These are phyloP conservation scores for Tetradesmus lagerheimii DNA, from an alignment of 139 green algal species.

Conservation along the genomic window DNA sequence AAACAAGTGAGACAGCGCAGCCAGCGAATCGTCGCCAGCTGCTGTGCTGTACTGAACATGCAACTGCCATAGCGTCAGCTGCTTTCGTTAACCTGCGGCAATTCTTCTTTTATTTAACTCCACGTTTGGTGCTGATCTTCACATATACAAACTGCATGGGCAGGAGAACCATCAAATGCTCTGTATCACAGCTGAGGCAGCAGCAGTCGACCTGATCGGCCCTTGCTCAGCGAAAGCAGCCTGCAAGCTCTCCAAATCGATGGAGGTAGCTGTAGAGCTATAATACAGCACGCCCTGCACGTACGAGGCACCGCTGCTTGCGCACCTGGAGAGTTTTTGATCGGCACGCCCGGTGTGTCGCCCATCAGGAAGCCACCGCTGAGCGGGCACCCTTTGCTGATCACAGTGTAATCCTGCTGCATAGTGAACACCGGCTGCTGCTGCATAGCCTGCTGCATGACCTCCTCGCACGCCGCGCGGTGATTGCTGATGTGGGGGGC, in stretches of 20 bases:
- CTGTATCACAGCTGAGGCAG: background rate
- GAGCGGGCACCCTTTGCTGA: background rate
- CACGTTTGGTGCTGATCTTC: too few relatives aligned
- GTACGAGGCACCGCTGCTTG: background rate
- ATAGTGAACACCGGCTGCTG: slow-evolving; percentile 65
- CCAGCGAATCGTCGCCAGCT: too few relatives aligned
- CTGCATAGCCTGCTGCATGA: slow-evolving; percentile 47
- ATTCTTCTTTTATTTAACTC: too few relatives aligned
- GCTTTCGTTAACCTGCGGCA: too few relatives aligned
- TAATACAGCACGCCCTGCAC: too few relatives aligned
- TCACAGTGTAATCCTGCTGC: slow-evolving; percentile 79
- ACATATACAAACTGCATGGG: too few relatives aligned
- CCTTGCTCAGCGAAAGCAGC: background rate
- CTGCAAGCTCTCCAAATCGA: too few relatives aligned
- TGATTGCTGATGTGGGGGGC: slow-evolving; percentile 71
- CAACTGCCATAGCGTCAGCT: too few relatives aligned
- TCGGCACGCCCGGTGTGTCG: background rate
- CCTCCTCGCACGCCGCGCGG: slow-evolving; percentile 54
- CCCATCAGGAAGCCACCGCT: background rate
- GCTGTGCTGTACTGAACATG: too few relatives aligned
- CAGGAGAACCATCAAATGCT: background rate
- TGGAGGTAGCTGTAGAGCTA: too few relatives aligned
- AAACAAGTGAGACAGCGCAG: too few relatives aligned
- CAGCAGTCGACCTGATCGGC: too few relatives aligned
- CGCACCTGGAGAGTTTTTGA: slow-evolving; percentile 31